These are phyloP conservation scores for Prunus dulcis DNA, from an alignment of 306 rosid species.

Conservation along the genomic window DNA sequence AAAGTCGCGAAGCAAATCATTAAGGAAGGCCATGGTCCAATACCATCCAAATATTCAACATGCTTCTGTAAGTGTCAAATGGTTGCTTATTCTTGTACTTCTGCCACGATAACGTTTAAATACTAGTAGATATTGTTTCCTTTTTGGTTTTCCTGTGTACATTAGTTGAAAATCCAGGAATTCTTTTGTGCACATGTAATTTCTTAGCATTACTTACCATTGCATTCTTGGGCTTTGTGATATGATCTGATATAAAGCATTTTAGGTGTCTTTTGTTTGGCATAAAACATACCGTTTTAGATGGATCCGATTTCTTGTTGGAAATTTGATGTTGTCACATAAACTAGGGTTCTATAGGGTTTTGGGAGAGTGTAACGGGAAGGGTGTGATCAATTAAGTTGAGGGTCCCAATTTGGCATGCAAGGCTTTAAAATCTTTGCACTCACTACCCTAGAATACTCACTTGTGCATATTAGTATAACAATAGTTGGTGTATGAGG, in stretches of 20 bases:
- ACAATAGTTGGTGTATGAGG: too few species aligned
- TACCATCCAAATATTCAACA: slow-evolving; percentile 85
- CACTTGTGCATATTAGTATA: too few species aligned
- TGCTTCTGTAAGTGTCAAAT: slow-evolving; percentile 71
- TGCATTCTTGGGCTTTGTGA: neutral
- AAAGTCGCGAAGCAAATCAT: slow-evolving; percentile 79
- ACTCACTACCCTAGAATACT: neutral
- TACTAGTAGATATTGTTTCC: neutral
- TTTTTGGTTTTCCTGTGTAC: neutral
- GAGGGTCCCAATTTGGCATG: neutral
- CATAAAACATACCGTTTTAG: neutral
- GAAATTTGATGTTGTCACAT: neutral
- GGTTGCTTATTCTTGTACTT: neutral
- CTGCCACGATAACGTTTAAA: neutral
- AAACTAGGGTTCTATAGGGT: neutral
- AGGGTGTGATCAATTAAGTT: neutral
- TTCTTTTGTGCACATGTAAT: neutral
- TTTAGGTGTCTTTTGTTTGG: neutral
- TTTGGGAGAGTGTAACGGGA: neutral
- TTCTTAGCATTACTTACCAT: neutral
- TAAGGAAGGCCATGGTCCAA: slow-evolving; percentile 82
- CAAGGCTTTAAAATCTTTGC: neutral
- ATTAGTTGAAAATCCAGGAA: neutral
- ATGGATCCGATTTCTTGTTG: neutral
- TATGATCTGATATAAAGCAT: neutral